Evolutionary conservation across 169 alveolate species (phyloP), one percentile per base, ranked within the genome.

Genomic region (Fabrea salina): DNA sequence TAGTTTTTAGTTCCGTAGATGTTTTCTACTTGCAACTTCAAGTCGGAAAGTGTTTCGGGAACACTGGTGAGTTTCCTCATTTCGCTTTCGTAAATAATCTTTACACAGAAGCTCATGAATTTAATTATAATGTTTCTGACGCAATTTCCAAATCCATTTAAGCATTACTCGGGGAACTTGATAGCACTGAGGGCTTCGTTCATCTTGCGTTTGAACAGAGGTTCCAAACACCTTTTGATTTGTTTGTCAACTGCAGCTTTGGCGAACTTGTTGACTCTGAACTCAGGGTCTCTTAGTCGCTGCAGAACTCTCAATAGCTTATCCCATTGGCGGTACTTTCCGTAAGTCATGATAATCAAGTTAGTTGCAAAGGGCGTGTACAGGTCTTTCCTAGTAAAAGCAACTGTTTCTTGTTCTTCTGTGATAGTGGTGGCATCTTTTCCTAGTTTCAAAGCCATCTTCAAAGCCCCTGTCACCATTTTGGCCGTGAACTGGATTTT

Each of bases 1-100:
- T 22, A 51, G 3, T 51, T 33, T 51, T 51, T 51, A 33, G 19
- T 22, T 3, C 59, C 59, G 27, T 22, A 51, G 27, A 51, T 30
- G 39, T 51, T 51, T 51, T 51, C 7, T 35, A 43, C 39, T 35
- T 27, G 25, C 32, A 25, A 27, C n/a, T 58, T 58, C 6, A 58
- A 7, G n/a, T 58, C 71, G 25, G 25, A 37, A 58, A 58, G 25
- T 58, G 71, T 58, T 58, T 58, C 71, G 4, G 71, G 71, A 13
- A 25, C 30, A 27, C 19, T 30, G 0, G 33, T 25, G 3, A 58
- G 37, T 58, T 58, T 58, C n/a, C 71, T 27, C 5, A 58, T 58
- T 35, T 58, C 71, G 25, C 33, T 33, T 4, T 58, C 19, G 71
- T 58, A 58, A 25, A 58, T 16, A 27, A 58, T 25, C 8, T 58